Evolutionary conservation across 2,329 filamentous ascomycete species (phyloP), one percentile per base, ranked within the genome.

Genomic region (Emmonsiellopsis sp.): DNA sequence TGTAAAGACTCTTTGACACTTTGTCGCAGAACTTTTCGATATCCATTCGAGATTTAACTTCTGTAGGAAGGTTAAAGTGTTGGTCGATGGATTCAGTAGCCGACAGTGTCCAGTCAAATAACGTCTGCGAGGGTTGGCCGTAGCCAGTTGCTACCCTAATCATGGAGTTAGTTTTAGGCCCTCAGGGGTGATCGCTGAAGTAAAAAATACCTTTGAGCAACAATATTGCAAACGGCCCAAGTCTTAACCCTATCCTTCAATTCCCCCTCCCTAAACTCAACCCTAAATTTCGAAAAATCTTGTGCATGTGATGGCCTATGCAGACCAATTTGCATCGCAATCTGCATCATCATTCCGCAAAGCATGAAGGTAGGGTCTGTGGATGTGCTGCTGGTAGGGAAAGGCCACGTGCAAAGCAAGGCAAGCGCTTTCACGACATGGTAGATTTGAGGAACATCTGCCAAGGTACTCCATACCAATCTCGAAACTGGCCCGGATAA

Each of bases 191-290:
- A 36, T 10, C 21, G 10, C 27, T 27, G 2, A 31, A 27, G 17
- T 50, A 14, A 27, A 40, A 39, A 40, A 58, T 72, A 81, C 79
- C 80, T 80, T 61, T 86, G 82, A 14, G 82, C 81, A 49, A 85
- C 82, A 57, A 84, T 79, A 61, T 86, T 86, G 67, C 83, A 84
- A 31, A 82, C 77, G 2, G 81, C 81, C 83, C 83, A 86, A 2
- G 83, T 86, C 57, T 80, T 76, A 37, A 85, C 74, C 44, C 83
- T 77, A 63, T 86, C 83, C 49, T 77, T 76, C 55, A 85, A 74
- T 57, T 85, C 82, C 58, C 83, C 81, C 52, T 83, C 79, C 48
- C 78, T 74, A 17, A 85, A 66, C 51, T 83, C 71, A 21, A 76
- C 68, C 7, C 72, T 68, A 56, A 76, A 77, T 52, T 76, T 77